Percentiles rank a stretch among this genome's conserved stretches.
Conservation (phyloP, 164 flowering plant genomes). For the Chimonanthus praecox region DNA sequence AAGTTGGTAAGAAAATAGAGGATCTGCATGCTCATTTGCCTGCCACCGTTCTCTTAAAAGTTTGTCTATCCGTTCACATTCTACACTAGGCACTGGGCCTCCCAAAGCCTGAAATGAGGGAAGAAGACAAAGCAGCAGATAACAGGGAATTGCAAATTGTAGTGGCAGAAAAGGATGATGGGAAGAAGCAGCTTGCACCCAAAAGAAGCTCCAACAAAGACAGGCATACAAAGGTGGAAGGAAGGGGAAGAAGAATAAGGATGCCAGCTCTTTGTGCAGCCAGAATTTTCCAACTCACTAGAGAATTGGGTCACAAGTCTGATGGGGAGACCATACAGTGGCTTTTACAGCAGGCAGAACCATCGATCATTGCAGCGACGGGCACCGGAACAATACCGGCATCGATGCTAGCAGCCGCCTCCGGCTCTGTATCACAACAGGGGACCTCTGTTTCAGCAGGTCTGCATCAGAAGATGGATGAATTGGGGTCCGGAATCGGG, state of each 20-base stretch:
- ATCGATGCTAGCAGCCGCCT: constrained; percentile 58
- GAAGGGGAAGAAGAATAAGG: constrained; percentile 77
- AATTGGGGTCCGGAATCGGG: constrained; percentile 38
- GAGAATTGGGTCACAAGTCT: constrained; percentile 84
- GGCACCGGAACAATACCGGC: constrained; percentile 87
- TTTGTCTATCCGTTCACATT: constrained; percentile 14
- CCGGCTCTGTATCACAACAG: constrained; percentile 50
- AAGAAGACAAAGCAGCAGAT: constrained; percentile 34
- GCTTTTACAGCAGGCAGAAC: constrained; percentile 82
- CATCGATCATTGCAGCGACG: constrained; percentile 77
- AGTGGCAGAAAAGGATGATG: constrained; percentile 47
- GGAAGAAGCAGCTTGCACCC: constrained; percentile 63
- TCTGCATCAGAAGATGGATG: constrained; percentile 50
- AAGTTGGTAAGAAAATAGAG: not conserved
- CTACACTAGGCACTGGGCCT: constrained; percentile 31
- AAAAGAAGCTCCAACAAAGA: constrained; percentile 81
- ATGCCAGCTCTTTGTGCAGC: constrained; percentile 96
- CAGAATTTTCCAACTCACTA: constrained; percentile 72
- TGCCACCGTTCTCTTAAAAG: not conserved
- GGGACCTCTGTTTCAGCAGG: constrained; percentile 54
- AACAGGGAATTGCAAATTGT: constrained; percentile 59
- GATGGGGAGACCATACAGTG: constrained; percentile 91
- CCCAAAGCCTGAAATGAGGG: constrained; percentile 35
- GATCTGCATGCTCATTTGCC: not conserved
- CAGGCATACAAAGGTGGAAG: constrained; percentile 83